Evolutionary conservation across 345 rosid genomes (phyloP), one percentile per base, ranked within the genome.

Genomic region (Passiflora organensis): DNA sequence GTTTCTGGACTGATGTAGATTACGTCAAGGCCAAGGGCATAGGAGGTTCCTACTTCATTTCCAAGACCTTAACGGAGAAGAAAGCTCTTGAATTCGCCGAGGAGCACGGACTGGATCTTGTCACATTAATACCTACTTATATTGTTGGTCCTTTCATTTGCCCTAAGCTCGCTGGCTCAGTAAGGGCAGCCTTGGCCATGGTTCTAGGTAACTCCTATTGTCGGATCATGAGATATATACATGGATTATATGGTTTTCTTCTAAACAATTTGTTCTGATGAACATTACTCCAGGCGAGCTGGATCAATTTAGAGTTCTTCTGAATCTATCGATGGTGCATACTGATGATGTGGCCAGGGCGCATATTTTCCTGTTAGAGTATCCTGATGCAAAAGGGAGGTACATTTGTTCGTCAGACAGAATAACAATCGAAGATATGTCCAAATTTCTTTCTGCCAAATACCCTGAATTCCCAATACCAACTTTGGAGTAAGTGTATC

Each of bases 121-220:
- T 76, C 0, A 72, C 72, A n/a, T 28, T 76, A 20, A 21, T 67
- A 32, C 76, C 76, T 22, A 0, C 76, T 11, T 48, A 19, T 13
- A 53, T 67, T 18, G 52, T 60, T 6, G 83, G 83, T 17, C 76
- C 83, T 4, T 79, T 79, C 39, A 57, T 75, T 15, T 75, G 73
- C 18, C 72, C 65, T 11, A 55, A 48, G 16, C 20, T 76, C 17
- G 64, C 69, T 3, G 60, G 20, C 10, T 72, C 78, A 0, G 56
- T 75, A 2, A 48, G 65, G 32, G 0, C 2, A 5, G 14, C 45
- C 1, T 32, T 75, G 32, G 65, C 68, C 53, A 22, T 72, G 69
- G 41, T 74, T 8, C 37, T 64, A 1, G 72, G 76, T 74, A 64
- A 20, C 18, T 37, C 5, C 11, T 18, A 10, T 11, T 53, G 32